phyloP scores from a whole-genome alignment of 225 moss, liverwort and hornwort species.

The Bryum argenteum region DNA sequence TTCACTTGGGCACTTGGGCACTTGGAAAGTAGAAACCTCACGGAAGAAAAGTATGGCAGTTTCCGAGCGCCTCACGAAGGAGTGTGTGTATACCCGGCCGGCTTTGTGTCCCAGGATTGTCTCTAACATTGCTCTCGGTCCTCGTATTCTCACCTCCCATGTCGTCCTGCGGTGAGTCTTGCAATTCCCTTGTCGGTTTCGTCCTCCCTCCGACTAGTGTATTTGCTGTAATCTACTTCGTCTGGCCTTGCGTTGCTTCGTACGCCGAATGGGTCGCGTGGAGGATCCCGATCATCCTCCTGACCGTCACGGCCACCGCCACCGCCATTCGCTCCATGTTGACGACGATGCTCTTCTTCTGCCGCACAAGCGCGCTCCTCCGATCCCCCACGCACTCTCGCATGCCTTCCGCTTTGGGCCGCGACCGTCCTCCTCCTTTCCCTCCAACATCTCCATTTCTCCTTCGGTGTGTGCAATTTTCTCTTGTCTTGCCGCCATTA shows the following conservation, averaged over 20 bases:
- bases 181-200: no score
- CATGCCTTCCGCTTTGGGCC: conserved; percentile 1
- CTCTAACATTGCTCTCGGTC: no score
- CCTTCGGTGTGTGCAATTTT: background rate
- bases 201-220: no score
- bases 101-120: no score
- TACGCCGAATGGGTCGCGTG: conserved; percentile 20
- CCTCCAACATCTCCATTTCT: conserved; percentile 21
- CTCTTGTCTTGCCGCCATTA: background rate
- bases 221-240: background rate
- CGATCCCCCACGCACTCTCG: conserved; percentile 14
- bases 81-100: no score
- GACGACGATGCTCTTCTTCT: conserved; percentile 17
- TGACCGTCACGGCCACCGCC: background rate
- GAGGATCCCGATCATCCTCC: conserved; percentile 12
- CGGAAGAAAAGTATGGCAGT: no score
- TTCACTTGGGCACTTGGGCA: no score
- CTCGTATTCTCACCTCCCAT: no score
- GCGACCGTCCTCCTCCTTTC: conserved; percentile 12
- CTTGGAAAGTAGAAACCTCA: no score
- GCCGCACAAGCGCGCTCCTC: conserved; percentile 15
- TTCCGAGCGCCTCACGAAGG: no score
- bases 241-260: background rate
- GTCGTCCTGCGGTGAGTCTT: no score
- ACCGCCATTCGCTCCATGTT: background rate